phyloP scores from a whole-genome alignment of 2,329 filamentous ascomycete species.

The Immersiporthe knoxdaviesiana region DNA sequence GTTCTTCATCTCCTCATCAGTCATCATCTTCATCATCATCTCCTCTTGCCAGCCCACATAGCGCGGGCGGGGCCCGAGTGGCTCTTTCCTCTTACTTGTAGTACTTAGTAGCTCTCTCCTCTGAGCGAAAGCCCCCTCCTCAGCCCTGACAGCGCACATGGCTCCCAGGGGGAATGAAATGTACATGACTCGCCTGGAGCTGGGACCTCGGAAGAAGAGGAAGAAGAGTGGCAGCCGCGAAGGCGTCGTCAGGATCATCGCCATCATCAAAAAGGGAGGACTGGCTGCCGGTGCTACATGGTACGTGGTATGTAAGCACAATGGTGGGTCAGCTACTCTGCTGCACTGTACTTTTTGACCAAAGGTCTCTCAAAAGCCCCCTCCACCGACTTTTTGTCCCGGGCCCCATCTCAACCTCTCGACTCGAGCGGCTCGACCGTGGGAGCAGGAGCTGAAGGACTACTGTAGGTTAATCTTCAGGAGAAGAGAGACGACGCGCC shows the following conservation, averaged over 20 bases:
- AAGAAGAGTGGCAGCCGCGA: neutral
- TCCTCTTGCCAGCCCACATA: neutral
- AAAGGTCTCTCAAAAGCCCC: neutral
- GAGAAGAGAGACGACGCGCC: neutral
- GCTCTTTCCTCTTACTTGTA: neutral
- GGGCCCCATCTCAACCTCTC: too few species aligned
- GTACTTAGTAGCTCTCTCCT: neutral
- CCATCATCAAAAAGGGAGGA: too few species aligned
- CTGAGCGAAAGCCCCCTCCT: too few species aligned
- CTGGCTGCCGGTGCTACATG: neutral
- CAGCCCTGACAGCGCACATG: constrained; percentile 4
- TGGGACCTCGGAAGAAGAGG: neutral
- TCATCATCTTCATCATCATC: neutral
- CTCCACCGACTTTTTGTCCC: neutral
- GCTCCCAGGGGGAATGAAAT: neutral
- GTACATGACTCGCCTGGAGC: neutral
- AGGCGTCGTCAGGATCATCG: neutral
- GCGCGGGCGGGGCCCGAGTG: neutral
- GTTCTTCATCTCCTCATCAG: neutral
- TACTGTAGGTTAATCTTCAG: neutral
- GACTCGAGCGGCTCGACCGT: neutral
- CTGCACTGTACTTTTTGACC: neutral
- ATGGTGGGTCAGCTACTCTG: neutral
- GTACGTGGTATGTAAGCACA: too few species aligned
- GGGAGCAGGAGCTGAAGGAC: neutral